These are phyloP conservation scores for Aciculoconidium aculeatum DNA, from an alignment of 805 yeast genomes.

Conservation along the genomic window DNA sequence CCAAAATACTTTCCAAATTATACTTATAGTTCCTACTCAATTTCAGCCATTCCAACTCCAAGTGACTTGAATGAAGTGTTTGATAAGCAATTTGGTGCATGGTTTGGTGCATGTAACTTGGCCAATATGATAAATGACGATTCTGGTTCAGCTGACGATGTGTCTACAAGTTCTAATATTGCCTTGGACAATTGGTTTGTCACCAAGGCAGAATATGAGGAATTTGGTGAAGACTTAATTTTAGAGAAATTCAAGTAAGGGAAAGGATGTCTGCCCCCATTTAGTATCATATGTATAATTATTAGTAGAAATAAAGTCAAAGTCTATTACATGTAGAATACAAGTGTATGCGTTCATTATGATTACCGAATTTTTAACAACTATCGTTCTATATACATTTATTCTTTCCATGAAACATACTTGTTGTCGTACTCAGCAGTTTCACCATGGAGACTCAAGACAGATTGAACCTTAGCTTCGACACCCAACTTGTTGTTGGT, in stretches of 20 bases:
- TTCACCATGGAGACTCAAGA: constrained; percentile 54
- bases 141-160: constrained; percentile 23
- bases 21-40: constrained; percentile 29
- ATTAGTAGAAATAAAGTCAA: constrained; percentile 1
- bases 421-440: constrained; percentile 34
- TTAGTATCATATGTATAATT: constrained; percentile 1
- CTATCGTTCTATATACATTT: constrained; percentile 12
- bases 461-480: constrained; percentile 49
- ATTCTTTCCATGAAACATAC: constrained; percentile 36
- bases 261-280: too few species aligned
- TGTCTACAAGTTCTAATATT: constrained; percentile 22
- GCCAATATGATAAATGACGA: constrained; percentile 49
- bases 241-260: constrained; percentile 29
- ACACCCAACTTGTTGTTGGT: constrained; percentile 56
- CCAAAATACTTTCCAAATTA: constrained; percentile 43
- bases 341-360: too few species aligned
- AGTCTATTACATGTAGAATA: too few species aligned
- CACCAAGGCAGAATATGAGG: constrained; percentile 59
- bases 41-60: constrained; percentile 21
- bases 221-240: constrained; percentile 46
- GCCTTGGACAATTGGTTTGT: constrained; percentile 49
- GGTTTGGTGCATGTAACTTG: constrained; percentile 72
- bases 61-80: constrained; percentile 30
- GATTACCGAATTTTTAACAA: too few species aligned
- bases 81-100: constrained; percentile 55